Conservation (phyloP, 768 basidiomycete species). For the Phanerochaete carnosa region DNA sequence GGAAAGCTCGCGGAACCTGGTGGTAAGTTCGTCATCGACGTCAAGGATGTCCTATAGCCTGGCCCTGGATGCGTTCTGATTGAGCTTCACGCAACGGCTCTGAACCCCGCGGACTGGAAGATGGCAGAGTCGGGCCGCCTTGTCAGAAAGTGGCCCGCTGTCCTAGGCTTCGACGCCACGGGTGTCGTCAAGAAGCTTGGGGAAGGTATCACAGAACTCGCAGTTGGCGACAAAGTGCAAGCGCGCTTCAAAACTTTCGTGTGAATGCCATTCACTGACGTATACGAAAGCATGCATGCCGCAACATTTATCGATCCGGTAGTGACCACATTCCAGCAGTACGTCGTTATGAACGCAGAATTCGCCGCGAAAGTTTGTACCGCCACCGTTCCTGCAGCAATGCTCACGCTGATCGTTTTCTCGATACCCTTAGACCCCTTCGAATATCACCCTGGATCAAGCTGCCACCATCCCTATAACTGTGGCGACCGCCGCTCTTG, state of each 20-base stretch:
- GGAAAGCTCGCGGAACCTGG: conserved; percentile 12
- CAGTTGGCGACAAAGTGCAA: conserved; percentile 29
- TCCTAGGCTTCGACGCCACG: conserved; percentile 23
- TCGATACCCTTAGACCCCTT: background rate
- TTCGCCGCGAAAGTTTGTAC: conserved; percentile 2
- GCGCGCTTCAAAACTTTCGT: background rate
- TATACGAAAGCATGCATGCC: conserved; percentile 19
- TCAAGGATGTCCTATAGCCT: conserved; percentile 32
- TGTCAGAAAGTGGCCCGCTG: conserved; percentile 15
- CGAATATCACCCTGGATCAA: conserved; percentile 10
- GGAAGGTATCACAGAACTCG: conserved; percentile 24
- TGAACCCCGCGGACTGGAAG: conserved; percentile 41
- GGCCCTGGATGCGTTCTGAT: conserved; percentile 47
- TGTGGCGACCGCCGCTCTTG: conserved; percentile 1
- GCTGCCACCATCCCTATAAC: conserved; percentile 9
- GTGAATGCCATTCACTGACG: background rate
- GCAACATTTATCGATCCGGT: conserved; percentile 28
- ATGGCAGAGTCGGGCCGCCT: conserved; percentile 19
- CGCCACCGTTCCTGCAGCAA: background rate
- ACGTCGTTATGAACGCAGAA: conserved; percentile 7
- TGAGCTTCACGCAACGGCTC: conserved; percentile 41
- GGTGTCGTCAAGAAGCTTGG: conserved; percentile 29
- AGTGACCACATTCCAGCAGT: conserved; percentile 10
- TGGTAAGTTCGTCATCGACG: background rate
- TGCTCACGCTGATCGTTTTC: background rate